Conservation (phyloP, 306 rosid species). For the Fragaria nilgerrensis region DNA sequence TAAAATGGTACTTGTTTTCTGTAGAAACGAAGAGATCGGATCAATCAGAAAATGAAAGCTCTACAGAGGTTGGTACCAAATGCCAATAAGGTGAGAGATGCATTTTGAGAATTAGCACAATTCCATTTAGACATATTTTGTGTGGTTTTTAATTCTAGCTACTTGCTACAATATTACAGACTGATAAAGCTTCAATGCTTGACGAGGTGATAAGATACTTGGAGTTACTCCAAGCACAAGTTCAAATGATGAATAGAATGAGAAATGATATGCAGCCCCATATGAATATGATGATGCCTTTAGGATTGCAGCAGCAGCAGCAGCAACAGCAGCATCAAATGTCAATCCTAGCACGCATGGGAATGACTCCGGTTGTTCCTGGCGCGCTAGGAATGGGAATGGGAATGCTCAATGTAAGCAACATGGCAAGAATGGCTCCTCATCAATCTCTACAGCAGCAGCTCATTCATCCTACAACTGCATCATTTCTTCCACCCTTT, state of each 20-base stretch:
- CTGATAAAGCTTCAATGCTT: conserved; percentile 63
- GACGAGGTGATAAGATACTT: conserved; percentile 61
- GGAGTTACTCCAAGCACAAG: conserved; percentile 55
- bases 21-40: conserved; percentile 56
- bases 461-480: conserved; percentile 18
- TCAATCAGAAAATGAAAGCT: conserved; percentile 60
- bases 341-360: conserved; percentile 47
- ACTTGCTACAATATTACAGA: conserved; percentile 29
- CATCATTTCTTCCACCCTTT: conserved; percentile 23
- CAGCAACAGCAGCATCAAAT: conserved; percentile 49
- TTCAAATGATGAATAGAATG: conserved; percentile 41
- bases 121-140: too few species aligned
- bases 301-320: conserved; percentile 52
- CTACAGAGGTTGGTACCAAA: conserved; percentile 65
- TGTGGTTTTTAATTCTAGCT: neutral
- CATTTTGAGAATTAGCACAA: neutral
- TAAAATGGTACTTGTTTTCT: neutral
- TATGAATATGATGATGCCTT: conserved; percentile 41
- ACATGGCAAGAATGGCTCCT: conserved; percentile 18
- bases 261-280: conserved; percentile 34
- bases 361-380: conserved; percentile 17
- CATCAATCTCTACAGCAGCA: conserved; percentile 26
- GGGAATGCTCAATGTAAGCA: conserved; percentile 38
- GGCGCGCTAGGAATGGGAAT: conserved; percentile 18
- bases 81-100: conserved; percentile 51